A percentile compares a stretch with the other conserved stretches of the same genome.
phyloP scores from a whole-genome alignment of 306 rosid genomes.

The Carpinus viminea region DNA sequence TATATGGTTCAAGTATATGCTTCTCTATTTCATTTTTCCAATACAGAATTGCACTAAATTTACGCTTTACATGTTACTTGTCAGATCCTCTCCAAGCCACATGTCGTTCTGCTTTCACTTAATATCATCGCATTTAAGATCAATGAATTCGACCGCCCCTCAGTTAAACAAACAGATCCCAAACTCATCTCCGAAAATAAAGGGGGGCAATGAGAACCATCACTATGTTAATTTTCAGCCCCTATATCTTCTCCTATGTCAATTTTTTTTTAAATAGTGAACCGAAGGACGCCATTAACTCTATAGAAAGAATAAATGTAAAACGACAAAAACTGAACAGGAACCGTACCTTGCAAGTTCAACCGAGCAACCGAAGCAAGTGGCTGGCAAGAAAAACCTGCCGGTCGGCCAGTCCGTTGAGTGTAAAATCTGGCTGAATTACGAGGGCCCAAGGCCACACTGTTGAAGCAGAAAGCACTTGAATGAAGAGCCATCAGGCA shows the following conservation, averaged over 20 bases:
- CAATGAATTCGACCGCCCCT: neutral
- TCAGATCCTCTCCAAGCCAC: neutral
- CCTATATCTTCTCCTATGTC: neutral
- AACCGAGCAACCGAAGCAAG: slow-evolving; percentile 34
- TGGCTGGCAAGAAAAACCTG: slow-evolving; percentile 35
- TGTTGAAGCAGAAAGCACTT: slow-evolving; percentile 45
- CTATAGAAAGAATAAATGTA: too few species aligned
- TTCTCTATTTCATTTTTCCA: neutral
- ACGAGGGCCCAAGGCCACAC: slow-evolving; percentile 31
- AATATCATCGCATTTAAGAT: neutral
- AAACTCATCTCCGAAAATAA: neutral
- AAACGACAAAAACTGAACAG: neutral
- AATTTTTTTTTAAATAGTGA: neutral
- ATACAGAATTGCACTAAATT: neutral
- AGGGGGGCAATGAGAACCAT: neutral
- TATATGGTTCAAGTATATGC: neutral
- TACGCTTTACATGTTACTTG: neutral
- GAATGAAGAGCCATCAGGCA: slow-evolving; percentile 72
- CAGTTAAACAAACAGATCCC: neutral
- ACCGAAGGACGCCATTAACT: too few species aligned
- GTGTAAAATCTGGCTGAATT: slow-evolving; percentile 34
- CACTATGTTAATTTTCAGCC: neutral
- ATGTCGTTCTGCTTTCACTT: neutral
- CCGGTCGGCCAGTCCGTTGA: slow-evolving; percentile 42
- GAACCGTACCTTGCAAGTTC: slow-evolving; percentile 55